Conservation (phyloP, 1,284 basidiomycete species). For the Fistulinella cinereoalba region DNA sequence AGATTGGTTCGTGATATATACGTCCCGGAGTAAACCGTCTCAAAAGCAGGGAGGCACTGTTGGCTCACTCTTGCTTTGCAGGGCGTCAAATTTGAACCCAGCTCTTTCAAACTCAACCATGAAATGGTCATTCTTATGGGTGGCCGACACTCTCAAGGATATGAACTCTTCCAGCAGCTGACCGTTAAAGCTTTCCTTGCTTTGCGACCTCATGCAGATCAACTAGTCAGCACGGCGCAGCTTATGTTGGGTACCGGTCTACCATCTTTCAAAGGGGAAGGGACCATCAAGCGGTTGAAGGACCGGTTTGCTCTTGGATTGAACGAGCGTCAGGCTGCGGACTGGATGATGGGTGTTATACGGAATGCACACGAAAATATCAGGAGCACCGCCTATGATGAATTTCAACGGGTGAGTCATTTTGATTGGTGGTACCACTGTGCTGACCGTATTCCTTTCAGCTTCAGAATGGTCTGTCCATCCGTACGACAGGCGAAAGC, state of each 20-base stretch:
- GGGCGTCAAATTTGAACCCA: conserved; percentile 97
- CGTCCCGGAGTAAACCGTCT: conserved; percentile 62
- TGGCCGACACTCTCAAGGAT: conserved; percentile 89
- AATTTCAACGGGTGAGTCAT: conserved; percentile 75
- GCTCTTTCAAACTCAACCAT: conserved; percentile 96
- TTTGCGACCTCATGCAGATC: conserved; percentile 86
- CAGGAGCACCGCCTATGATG: conserved; percentile 89
- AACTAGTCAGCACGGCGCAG: conserved; percentile 84
- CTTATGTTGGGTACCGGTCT: conserved; percentile 95
- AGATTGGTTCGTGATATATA: conserved; percentile 25
- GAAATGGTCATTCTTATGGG: conserved; percentile 99
- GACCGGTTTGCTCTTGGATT: conserved; percentile 86
- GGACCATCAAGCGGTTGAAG: conserved; percentile 82
- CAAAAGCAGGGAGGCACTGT: not conserved
- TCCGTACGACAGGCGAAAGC: not conserved
- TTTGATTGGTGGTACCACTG: not conserved
- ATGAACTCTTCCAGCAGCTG: conserved; percentile 89
- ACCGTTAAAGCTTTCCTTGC: conserved; percentile 97
- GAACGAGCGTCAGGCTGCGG: conserved; percentile 88
- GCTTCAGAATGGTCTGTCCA: conserved; percentile 51
- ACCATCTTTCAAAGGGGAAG: conserved; percentile 95
- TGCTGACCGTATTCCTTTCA: conserved; percentile 24
- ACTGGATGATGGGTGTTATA: conserved; percentile 87
- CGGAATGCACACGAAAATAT: conserved; percentile 94
- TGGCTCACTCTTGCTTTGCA: conserved; percentile 31